Evolutionary conservation across 2,329 filamentous ascomycete species (phyloP), one percentile per base, ranked within the genome.

Genomic region (Davidsoniella australis): DNA sequence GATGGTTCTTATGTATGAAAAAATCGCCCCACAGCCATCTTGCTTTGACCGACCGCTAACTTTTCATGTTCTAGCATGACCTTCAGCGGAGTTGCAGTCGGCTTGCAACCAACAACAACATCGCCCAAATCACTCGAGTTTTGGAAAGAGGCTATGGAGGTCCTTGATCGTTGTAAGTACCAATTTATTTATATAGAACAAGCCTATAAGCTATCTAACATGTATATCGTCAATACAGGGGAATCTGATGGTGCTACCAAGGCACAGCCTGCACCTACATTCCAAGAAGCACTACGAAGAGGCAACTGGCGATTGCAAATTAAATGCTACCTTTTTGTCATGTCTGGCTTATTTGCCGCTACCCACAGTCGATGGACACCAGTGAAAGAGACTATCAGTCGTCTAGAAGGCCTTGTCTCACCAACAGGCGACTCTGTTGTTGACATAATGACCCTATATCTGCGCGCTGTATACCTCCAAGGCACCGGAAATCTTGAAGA

Each of bases 391-490:
- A 72, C 69, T 49, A 62, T 85, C 16, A 64, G 69, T 10, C 68
- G 71, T 41, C 64, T 83, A 10, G 67, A 72, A 47, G 62, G 59
- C 47, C 64, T 69, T 33, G 61, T 68, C 45, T 60, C 59, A 41
- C 62, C 63, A 29, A 62, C 60, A 54, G 65, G 57, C 53, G 68
- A 66, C 59, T 66, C 59, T 54, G 68, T 68, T 2, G 52, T 66
- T 17, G 58, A 58, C 29, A 42, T 76, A 33, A 68, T 84, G 41
- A 69, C 75, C 5, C 66, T 75, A 41, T 95, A 95, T 62, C 75
- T 94, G 16, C 69, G 72, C 1, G 88, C 82, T 0, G 73, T 84
- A 6, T 82, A 86, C 56, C 69, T 78, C 47, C 89, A 95, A 65
- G 84, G 81, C 16, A 80, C 72, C 4, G 87, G 86, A 14, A 72